phyloP scores from a whole-genome alignment of 2,329 filamentous ascomycete species.

The Calonectria henricotiae region DNA sequence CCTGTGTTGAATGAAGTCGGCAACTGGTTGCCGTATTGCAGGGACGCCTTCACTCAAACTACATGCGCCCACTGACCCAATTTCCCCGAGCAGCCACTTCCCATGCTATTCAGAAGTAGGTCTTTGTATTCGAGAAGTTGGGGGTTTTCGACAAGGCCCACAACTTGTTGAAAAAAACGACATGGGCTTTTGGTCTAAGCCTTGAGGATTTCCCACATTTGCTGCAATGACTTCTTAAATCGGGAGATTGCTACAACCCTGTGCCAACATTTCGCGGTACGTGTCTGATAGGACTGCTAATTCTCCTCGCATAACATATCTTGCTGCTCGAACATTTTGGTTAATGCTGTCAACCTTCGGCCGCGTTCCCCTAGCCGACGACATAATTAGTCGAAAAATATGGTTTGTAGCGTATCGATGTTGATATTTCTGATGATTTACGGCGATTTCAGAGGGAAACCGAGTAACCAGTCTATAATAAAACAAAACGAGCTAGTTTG shows the following conservation, averaged over 20 bases:
- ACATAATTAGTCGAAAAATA: background rate
- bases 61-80: slow-evolving; percentile 95
- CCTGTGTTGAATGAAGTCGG: slow-evolving; percentile 76
- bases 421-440: background rate
- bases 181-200: background rate
- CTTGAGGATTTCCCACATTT: background rate
- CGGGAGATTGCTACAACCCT: background rate
- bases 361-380: background rate
- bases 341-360: background rate
- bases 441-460: background rate
- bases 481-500: too few species aligned
- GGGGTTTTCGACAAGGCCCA: background rate
- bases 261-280: background rate
- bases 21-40: slow-evolving; percentile 90
- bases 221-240: background rate
- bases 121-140: background rate
- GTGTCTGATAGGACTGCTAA: background rate
- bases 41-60: slow-evolving; percentile 93
- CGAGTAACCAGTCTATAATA: too few species aligned
- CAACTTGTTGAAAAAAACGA: background rate
- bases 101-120: background rate
- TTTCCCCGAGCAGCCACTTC: slow-evolving; percentile 84
- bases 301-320: background rate
- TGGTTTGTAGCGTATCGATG: background rate
- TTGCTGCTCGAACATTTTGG: background rate